Evolutionary conservation across 176 grass and related monocot genomes (phyloP).

Genomic region (Avena atlantica): DNA sequence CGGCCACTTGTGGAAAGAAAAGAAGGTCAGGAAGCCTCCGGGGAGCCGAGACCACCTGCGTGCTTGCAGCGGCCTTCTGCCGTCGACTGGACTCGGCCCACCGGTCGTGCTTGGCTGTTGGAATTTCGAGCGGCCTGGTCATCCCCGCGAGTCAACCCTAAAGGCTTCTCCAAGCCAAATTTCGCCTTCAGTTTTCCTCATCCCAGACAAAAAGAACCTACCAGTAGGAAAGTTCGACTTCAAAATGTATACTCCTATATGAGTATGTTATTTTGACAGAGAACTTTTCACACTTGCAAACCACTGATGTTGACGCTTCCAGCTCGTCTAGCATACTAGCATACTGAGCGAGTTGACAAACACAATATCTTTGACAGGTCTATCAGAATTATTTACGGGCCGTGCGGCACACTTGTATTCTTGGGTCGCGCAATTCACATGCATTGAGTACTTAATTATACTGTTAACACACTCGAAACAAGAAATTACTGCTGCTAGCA

Average conservation of each 20-base stretch:
- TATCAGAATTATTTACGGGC: background rate
- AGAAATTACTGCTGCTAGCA: no score
- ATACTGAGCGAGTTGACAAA: background rate
- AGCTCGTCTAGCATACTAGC: background rate
- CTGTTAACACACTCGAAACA: no score
- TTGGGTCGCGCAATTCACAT: background rate
- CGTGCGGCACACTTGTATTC: background rate
- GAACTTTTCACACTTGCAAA: background rate
- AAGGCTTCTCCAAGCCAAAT: background rate
- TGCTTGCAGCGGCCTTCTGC: background rate
- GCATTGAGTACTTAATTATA: no score
- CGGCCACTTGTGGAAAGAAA: no score
- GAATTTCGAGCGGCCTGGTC: constrained; percentile 20
- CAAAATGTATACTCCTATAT: background rate
- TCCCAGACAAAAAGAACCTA: background rate
- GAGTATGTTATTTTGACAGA: constrained; percentile 14
- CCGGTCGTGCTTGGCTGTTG: constrained; percentile 37
- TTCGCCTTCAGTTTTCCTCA: background rate
- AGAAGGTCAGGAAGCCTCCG: constrained; percentile 1
- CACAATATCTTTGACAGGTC: background rate
- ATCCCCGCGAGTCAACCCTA: constrained; percentile 23
- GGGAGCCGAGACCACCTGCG: background rate
- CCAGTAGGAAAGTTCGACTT: background rate
- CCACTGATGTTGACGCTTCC: constrained; percentile 4
- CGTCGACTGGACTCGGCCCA: background rate